phyloP scores from a whole-genome alignment of 441 rosid species.

The Rhodomyrtus psidioides region DNA sequence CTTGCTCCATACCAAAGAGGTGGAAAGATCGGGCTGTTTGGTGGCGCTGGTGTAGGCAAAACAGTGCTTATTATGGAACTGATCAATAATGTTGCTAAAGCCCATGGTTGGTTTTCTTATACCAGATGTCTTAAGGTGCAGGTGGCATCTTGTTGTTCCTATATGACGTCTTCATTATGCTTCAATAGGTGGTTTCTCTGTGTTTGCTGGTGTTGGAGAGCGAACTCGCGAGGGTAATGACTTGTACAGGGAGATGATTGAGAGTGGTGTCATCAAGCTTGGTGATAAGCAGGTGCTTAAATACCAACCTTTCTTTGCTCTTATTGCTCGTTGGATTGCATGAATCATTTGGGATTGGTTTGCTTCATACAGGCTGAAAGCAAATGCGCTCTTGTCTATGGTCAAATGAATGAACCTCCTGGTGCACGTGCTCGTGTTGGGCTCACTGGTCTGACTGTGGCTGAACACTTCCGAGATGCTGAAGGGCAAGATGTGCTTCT shows the following conservation, averaged over 20 bases:
- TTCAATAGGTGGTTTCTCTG: slow-evolving; percentile 86
- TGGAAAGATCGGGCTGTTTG: slow-evolving; percentile 26
- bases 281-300: slow-evolving; percentile 80
- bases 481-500: slow-evolving; percentile 98
- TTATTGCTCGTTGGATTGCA: neutral
- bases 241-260: slow-evolving; percentile 96
- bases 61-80: slow-evolving; percentile 31
- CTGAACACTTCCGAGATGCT: slow-evolving; percentile 97
- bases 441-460: slow-evolving; percentile 90
- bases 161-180: neutral
- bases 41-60: slow-evolving; percentile 31
- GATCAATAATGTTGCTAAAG: slow-evolving; percentile 26
- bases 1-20: slow-evolving; percentile 22
- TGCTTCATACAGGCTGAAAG: slow-evolving; percentile 52
- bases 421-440: slow-evolving; percentile 99
- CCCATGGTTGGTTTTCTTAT: slow-evolving; percentile 11
- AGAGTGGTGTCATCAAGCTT: slow-evolving; percentile 98
- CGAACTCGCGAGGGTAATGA: slow-evolving; percentile 99
- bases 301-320: neutral
- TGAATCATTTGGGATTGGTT: neutral
- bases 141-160: neutral
- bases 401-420: slow-evolving; percentile 99
- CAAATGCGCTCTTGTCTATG: slow-evolving; percentile 95
- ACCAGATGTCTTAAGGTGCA: neutral
- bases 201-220: slow-evolving; percentile 98